Percentiles rank a stretch among this genome's conserved stretches.
phyloP scores from a whole-genome alignment of 257 asterid species.

The Fraxinus anomala region DNA sequence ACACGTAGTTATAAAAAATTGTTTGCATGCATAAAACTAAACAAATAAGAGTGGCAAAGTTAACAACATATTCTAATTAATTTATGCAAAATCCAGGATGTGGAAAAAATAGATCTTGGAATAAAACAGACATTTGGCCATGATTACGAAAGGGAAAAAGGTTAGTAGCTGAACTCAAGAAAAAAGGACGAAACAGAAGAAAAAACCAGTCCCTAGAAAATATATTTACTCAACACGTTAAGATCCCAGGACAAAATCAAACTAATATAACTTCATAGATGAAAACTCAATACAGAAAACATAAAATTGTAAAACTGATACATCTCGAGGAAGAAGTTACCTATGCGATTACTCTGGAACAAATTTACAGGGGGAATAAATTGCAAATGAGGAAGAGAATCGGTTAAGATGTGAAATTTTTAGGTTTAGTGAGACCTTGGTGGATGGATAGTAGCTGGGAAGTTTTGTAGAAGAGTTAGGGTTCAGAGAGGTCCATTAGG shows the following conservation, averaged over 20 bases:
- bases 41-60: neutral
- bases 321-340: neutral
- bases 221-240: neutral
- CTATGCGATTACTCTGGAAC: neutral
- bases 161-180: neutral
- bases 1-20: neutral
- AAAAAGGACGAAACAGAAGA: neutral
- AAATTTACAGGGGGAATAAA: neutral
- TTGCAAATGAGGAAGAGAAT: neutral
- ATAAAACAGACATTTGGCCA: neutral
- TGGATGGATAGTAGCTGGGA: neutral
- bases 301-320: neutral
- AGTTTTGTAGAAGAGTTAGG: neutral
- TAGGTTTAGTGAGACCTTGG: neutral
- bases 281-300: neutral
- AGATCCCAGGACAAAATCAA: neutral
- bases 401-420: neutral
- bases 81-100: neutral
- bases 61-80: neutral
- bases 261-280: neutral
- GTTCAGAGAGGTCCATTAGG: neutral
- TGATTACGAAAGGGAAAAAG: neutral
- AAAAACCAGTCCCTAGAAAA: neutral
- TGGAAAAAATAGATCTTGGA: neutral
- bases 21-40: neutral